Conservation (phyloP, 2,329 filamentous ascomycete genomes). For the Trichocomaceae sp. region DNA sequence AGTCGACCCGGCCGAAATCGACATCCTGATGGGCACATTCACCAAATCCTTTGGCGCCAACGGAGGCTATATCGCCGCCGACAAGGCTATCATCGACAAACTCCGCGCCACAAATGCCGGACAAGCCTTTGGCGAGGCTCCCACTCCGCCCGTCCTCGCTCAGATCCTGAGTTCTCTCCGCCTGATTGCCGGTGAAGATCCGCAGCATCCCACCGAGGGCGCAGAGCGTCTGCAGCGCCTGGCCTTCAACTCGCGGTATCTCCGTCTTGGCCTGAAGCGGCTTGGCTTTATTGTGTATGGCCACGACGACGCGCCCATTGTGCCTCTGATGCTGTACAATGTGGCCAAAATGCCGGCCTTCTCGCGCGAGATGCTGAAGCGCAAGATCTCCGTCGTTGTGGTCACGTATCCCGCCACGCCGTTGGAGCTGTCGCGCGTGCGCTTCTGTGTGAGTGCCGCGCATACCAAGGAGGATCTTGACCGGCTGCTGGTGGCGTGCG, state of each 20-base stretch:
- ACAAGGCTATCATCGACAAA: slow-evolving; percentile 83
- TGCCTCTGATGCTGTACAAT: slow-evolving; percentile 86
- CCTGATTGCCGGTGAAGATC: slow-evolving; percentile 71
- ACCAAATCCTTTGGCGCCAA: slow-evolving; percentile 97
- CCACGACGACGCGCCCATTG: slow-evolving; percentile 92
- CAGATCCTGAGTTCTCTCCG: slow-evolving; percentile 79
- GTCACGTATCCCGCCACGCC: slow-evolving; percentile 94
- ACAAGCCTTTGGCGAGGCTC: slow-evolving; percentile 75
- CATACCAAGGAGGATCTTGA: slow-evolving; percentile 97
- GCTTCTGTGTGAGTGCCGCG: slow-evolving; percentile 86
- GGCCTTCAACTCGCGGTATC: slow-evolving; percentile 92
- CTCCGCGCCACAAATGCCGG: slow-evolving; percentile 75
- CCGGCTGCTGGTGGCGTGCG: slow-evolving; percentile 76
- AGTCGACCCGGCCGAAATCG: slow-evolving; percentile 74
- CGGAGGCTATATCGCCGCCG: slow-evolving; percentile 85
- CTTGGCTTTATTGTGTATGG: slow-evolving; percentile 91
- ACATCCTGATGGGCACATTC: slow-evolving; percentile 93
- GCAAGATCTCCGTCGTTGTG: slow-evolving; percentile 91
- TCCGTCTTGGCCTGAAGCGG: slow-evolving; percentile 86
- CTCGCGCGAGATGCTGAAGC: slow-evolving; percentile 92
- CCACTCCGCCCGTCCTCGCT: slow-evolving; percentile 74
- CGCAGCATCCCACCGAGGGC: slow-evolving; percentile 71
- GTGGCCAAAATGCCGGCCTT: slow-evolving; percentile 96
- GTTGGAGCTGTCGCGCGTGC: slow-evolving; percentile 80
- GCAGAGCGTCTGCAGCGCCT: slow-evolving; percentile 88